Percentiles rank a stretch among this genome's conserved stretches.
These are phyloP conservation scores for Kockovaella imperatae DNA, from an alignment of 768 basidiomycete genomes.

Conservation along the genomic window DNA sequence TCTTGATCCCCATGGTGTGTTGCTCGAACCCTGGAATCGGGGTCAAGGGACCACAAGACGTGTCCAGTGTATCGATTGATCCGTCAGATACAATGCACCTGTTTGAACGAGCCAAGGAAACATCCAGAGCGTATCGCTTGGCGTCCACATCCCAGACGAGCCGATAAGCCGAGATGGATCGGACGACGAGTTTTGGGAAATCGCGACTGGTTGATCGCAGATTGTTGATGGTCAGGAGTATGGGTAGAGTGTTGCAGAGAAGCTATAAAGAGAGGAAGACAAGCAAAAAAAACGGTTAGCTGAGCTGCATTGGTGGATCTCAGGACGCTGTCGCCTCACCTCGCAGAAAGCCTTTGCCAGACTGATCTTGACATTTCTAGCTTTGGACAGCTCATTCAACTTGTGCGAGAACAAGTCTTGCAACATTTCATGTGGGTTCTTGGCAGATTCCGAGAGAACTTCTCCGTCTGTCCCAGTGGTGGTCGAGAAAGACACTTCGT, in stretches of 20 bases:
- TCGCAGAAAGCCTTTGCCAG: constrained; percentile 24
- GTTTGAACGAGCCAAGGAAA: constrained; percentile 10
- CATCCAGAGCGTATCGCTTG: constrained; percentile 19
- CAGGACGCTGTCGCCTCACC: constrained; percentile 8
- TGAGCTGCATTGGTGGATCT: too few species aligned
- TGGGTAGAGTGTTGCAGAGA: constrained; percentile 67
- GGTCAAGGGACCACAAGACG: constrained; percentile 10
- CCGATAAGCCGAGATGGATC: constrained; percentile 14
- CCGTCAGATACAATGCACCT: constrained; percentile 15
- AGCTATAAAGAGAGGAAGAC: constrained; percentile 52
- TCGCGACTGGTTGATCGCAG: not conserved
- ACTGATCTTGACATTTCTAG: not conserved
- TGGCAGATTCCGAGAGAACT: too few species aligned
- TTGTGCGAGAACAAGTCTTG: constrained; percentile 67
- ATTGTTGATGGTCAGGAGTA: constrained; percentile 56
- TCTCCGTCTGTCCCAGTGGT: not conserved
- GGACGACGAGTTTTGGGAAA: constrained; percentile 13
- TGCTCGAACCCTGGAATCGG: constrained; percentile 2
- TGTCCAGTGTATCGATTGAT: not conserved
- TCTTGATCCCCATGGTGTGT: not conserved
- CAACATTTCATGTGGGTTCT: constrained; percentile 63
- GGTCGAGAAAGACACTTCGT: constrained; percentile 34
- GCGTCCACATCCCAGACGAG: constrained; percentile 22
- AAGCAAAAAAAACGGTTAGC: not conserved
- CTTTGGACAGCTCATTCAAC: constrained; percentile 57